Evolutionary conservation across 352 stramenopile genomes (phyloP).

Genomic region (Poterioochromonas sp.): DNA sequence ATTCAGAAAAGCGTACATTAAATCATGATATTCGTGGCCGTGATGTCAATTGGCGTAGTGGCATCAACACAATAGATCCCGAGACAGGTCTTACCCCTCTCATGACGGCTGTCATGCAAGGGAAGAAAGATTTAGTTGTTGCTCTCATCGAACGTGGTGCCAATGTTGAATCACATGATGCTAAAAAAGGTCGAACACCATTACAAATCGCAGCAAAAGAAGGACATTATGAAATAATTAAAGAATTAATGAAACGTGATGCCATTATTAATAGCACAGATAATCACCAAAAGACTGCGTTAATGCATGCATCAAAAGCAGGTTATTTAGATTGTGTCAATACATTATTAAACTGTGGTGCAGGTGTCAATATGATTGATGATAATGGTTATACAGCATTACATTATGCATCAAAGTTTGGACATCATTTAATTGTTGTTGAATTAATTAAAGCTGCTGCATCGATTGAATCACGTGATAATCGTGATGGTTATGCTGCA

Average conservation of each 20-base stretch:
- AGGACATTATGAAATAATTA: not conserved
- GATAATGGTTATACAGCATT: not conserved
- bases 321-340: not conserved
- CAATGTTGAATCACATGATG: not conserved
- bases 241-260: not conserved
- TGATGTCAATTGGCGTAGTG: not conserved
- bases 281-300: not conserved
- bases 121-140: not conserved
- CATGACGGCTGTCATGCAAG: not conserved
- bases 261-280: not conserved
- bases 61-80: not conserved
- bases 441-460: not conserved
- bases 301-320: not conserved
- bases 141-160: not conserved
- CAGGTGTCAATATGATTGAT: not conserved
- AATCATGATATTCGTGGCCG: not conserved
- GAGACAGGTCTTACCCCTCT: slow-evolving; percentile 9
- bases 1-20: not conserved
- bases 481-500: not conserved
- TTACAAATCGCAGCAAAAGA: not conserved
- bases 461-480: not conserved
- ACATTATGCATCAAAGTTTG: slow-evolving; percentile 3
- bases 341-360: not conserved
- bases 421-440: not conserved
- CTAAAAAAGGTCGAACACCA: not conserved